These are phyloP conservation scores for Calvatia gigantea DNA, from an alignment of 768 basidiomycete species.

Conservation along the genomic window DNA sequence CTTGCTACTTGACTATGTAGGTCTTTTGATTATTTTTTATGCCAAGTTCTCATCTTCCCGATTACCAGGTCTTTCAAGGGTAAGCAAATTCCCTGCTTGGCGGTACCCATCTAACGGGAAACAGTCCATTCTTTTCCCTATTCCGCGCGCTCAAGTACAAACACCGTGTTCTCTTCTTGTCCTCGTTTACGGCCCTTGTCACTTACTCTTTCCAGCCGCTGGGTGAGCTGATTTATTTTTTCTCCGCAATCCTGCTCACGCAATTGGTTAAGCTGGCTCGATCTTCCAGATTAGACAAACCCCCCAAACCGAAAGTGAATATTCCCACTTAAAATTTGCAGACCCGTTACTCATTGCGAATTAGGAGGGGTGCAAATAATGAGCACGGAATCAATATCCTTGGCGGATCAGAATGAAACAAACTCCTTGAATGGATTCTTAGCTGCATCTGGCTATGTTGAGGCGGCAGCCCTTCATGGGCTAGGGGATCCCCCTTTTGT, in stretches of 20 bases:
- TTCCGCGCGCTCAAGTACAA: slow-evolving; percentile 45
- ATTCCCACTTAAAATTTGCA: background rate
- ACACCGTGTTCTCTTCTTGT: slow-evolving; percentile 53
- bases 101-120: slow-evolving; percentile 6
- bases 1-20: slow-evolving; percentile 64
- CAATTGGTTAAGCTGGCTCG: slow-evolving; percentile 32
- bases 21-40: slow-evolving; percentile 14
- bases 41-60: background rate
- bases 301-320: slow-evolving; percentile 20
- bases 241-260: slow-evolving; percentile 8
- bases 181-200: slow-evolving; percentile 42
- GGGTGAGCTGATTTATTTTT: slow-evolving; percentile 31
- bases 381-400: slow-evolving; percentile 39
- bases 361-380: slow-evolving; percentile 34
- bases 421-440: slow-evolving; percentile 48
- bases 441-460: slow-evolving; percentile 56
- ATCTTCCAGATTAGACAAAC: slow-evolving; percentile 35
- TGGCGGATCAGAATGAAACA: slow-evolving; percentile 42
- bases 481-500: slow-evolving; percentile 61
- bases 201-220: slow-evolving; percentile 56
- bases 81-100: slow-evolving; percentile 17
- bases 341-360: background rate
- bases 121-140: slow-evolving; percentile 41
- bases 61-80: slow-evolving; percentile 40
- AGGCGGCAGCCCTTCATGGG: slow-evolving; percentile 39